Evolutionary conservation across 352 stramenopile genomes (phyloP).

Genomic region (Peronospora tabacina): DNA sequence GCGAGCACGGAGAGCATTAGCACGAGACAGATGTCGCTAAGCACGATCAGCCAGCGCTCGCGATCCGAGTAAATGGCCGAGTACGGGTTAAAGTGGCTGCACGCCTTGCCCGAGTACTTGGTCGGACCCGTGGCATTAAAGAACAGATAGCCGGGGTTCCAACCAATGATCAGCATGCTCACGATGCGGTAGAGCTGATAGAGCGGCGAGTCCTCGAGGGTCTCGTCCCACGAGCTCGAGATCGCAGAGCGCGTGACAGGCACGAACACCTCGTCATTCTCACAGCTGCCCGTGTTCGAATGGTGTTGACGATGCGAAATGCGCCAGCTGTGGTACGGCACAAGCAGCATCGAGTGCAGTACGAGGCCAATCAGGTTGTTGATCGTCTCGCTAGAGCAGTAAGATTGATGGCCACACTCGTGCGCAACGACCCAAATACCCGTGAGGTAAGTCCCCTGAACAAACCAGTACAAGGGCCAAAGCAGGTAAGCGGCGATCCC

Average conservation of each 20-base stretch:
- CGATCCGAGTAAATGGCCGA: conserved; percentile 92
- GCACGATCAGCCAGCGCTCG: conserved; percentile 88
- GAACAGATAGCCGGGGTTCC: conserved; percentile 96
- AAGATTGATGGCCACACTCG: conserved; percentile 97
- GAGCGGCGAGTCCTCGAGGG: conserved; percentile 91
- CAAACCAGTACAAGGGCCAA: conserved; percentile 96
- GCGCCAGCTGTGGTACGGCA: conserved; percentile 98
- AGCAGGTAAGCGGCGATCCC: conserved; percentile 52
- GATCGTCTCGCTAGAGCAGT: conserved; percentile 88
- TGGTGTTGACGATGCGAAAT: conserved; percentile 94
- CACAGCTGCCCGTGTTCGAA: conserved; percentile 91
- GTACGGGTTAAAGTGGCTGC: conserved; percentile 94
- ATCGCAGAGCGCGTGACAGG: conserved; percentile 78
- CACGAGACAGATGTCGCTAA: conserved; percentile 89
- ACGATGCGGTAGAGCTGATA: conserved; percentile 92
- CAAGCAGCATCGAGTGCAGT: conserved; percentile 93
- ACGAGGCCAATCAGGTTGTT: conserved; percentile 96
- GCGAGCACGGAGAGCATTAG: conserved; percentile 49
- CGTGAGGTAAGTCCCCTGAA: conserved; percentile 95
- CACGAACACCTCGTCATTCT: conserved; percentile 97
- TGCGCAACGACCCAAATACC: conserved; percentile 96
- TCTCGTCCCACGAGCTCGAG: conserved; percentile 49
- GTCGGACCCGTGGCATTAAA: conserved; percentile 90
- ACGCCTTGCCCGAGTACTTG: conserved; percentile 83
- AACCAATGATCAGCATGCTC: conserved; percentile 91